phyloP scores from a whole-genome alignment of 495 filamentous ascomycete species.

The Annulohypoxylon maeteangense region DNA sequence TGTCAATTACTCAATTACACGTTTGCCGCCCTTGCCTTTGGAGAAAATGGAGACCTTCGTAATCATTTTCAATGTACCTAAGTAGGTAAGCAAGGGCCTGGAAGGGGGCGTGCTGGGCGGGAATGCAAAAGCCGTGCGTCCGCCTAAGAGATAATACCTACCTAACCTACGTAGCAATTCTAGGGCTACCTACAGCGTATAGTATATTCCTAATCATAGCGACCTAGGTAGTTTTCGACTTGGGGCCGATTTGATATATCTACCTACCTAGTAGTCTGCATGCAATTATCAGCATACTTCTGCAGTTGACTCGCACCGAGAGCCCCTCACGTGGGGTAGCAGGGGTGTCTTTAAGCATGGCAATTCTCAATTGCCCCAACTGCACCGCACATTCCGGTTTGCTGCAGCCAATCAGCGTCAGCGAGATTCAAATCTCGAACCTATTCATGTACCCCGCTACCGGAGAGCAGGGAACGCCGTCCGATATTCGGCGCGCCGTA shows the following conservation, averaged over 20 bases:
- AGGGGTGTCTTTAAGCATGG: slow-evolving; percentile 26
- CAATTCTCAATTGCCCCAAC: slow-evolving; percentile 30
- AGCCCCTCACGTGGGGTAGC: slow-evolving; percentile 45
- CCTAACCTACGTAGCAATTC: neutral
- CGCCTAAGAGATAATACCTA: neutral
- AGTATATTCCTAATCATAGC: neutral
- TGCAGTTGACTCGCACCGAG: slow-evolving; percentile 44
- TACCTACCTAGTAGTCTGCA: too few relatives aligned
- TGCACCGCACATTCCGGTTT: slow-evolving; percentile 25
- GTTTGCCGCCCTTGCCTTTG: slow-evolving; percentile 31
- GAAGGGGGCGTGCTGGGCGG: too few relatives aligned
- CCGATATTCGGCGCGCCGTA: slow-evolving; percentile 40
- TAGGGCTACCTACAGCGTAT: neutral
- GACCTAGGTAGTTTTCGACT: neutral
- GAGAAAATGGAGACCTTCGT: neutral
- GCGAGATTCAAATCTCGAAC: slow-evolving; percentile 39
- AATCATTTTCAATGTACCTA: neutral
- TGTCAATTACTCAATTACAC: neutral
- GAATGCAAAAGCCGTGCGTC: neutral
- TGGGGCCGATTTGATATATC: slow-evolving; percentile 19
- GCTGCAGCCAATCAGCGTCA: slow-evolving; percentile 21
- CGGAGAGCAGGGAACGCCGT: slow-evolving; percentile 36
- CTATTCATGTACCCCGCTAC: slow-evolving; percentile 41
- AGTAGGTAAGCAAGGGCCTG: too few relatives aligned
- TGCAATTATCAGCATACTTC: slow-evolving; percentile 37